These are phyloP conservation scores for Chlorella sp. DNA, from an alignment of 139 green algal genomes.

Conservation along the genomic window DNA sequence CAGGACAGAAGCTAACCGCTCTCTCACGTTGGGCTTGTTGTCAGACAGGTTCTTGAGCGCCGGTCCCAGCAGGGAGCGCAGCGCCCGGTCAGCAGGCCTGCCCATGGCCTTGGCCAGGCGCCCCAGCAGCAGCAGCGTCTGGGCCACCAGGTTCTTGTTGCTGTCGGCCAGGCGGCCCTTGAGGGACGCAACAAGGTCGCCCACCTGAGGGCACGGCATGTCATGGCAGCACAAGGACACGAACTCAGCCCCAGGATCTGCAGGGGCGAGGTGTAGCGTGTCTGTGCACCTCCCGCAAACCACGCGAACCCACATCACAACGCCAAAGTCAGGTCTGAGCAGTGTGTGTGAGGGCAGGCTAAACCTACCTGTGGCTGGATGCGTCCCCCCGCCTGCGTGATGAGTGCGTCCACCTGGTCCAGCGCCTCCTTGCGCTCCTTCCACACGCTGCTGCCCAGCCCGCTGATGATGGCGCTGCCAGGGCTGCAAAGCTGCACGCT, in stretches of 20 bases:
- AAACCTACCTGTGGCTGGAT: constrained; percentile 48
- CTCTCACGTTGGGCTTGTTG: constrained; percentile 74
- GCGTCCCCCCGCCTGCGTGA: constrained; percentile 45
- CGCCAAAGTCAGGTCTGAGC: too few species aligned
- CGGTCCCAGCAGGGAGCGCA: constrained; percentile 39
- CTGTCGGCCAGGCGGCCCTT: constrained; percentile 80
- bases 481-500: constrained; percentile 41
- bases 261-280: too few species aligned
- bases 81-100: constrained; percentile 53
- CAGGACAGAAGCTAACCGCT: too few species aligned
- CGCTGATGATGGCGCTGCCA: background rate
- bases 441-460: constrained; percentile 73
- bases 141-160: constrained; percentile 87
- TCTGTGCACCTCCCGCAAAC: too few species aligned
- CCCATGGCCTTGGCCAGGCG: constrained; percentile 85
- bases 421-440: constrained; percentile 88
- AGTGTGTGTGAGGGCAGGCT: too few species aligned
- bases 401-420: constrained; percentile 68
- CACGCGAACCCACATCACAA: too few species aligned
- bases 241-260: too few species aligned
- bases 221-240: too few species aligned
- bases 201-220: too few species aligned
- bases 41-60: constrained; percentile 77
- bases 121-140: constrained; percentile 61
- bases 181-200: constrained; percentile 77